Conservation (phyloP, 768 basidiomycete genomes). For the Tephrocybe sp. region DNA sequence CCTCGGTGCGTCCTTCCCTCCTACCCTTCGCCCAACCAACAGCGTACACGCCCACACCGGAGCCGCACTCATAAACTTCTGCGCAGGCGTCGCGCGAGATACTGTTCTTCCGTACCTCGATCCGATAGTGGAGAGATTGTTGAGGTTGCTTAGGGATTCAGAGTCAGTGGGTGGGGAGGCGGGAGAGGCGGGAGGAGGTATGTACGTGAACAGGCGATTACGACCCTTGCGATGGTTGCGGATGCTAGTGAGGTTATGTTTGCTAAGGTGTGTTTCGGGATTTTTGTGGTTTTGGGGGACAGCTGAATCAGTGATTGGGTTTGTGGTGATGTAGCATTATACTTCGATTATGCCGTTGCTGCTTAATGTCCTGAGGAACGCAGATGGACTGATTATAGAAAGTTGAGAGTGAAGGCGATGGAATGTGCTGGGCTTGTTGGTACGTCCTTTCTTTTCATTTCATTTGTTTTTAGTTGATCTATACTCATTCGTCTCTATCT, state of each 20-base stretch:
- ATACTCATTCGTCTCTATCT: conserved; percentile 67
- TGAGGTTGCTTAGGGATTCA: conserved; percentile 59
- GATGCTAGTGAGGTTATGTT: conserved; percentile 81
- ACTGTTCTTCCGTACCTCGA: conserved; percentile 78
- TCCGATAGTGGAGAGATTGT: conserved; percentile 68
- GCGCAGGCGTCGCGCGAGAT: conserved; percentile 77
- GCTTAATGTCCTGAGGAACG: conserved; percentile 70
- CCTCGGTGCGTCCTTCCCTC: conserved; percentile 46
- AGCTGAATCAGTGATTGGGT: background rate
- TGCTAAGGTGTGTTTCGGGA: conserved; percentile 47
- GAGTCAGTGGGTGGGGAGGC: conserved; percentile 21
- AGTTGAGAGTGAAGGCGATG: conserved; percentile 81
- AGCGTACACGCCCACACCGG: conserved; percentile 88
- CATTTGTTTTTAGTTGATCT: background rate
- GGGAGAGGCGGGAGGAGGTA: conserved; percentile 46
- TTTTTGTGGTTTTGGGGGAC: too few relatives aligned
- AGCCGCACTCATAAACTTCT: conserved; percentile 87
- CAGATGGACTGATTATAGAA: conserved; percentile 63
- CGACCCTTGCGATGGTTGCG: conserved; percentile 86
- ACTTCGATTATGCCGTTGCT: conserved; percentile 77
- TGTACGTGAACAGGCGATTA: conserved; percentile 87
- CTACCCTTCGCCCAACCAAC: background rate
- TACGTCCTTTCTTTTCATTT: conserved; percentile 27
- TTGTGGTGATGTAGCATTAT: conserved; percentile 57
- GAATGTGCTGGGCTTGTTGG: conserved; percentile 88